Base-by-base conservation (phyloP, 1,139 yeast species). In the Sugiyamaella xylanicola region DNA sequence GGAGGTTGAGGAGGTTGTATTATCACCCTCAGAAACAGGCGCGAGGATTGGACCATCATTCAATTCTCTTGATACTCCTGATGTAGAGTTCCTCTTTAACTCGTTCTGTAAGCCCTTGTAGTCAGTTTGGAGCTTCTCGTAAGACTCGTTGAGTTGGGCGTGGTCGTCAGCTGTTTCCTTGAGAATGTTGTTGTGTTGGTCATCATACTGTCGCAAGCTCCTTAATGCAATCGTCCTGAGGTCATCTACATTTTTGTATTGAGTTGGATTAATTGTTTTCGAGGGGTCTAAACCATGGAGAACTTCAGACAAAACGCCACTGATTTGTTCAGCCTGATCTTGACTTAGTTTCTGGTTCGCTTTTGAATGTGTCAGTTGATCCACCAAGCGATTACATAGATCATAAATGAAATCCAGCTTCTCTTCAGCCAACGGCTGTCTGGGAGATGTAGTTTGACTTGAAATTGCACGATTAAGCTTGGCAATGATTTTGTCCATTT, bases 401-500 rank as follows among this genome's bases (percentile, higher is more conserved):
- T 47, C 52, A 15, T 15, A 42, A 17, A 56, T 39, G 44, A 21
- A 20, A 17, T 49, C 59, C 7, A 56, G 48, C 16, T 56, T 56
- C n/a, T 53, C 50, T 29, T 51, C 56, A n/a, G 25, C 25, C 13
- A 15, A 2, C 1, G 53, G 43, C 27, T 41, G 56, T 9, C 54
- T 51, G 5, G 59, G 56, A 22, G 58, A 56, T 4, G 52, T 41
- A 7, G 59, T 55, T 13, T 35, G 54, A 13, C 48, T 46, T 3
- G 57, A 40, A 1, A 55, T 55, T 13, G 50, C 40, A 19, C 17
- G 2, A 8, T 51, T 42, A 13, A 58, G 39, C 21, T 39, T 44
- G 22, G 56, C n/a, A 32, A 58, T 58, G 35, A 58, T 40, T 13
- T 35, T 20, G 43, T 58, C 61, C 15, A 56, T 37, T 21, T 48